phyloP scores from a whole-genome alignment of 208 protist species.

The Jaenimonas drosophilae region DNA sequence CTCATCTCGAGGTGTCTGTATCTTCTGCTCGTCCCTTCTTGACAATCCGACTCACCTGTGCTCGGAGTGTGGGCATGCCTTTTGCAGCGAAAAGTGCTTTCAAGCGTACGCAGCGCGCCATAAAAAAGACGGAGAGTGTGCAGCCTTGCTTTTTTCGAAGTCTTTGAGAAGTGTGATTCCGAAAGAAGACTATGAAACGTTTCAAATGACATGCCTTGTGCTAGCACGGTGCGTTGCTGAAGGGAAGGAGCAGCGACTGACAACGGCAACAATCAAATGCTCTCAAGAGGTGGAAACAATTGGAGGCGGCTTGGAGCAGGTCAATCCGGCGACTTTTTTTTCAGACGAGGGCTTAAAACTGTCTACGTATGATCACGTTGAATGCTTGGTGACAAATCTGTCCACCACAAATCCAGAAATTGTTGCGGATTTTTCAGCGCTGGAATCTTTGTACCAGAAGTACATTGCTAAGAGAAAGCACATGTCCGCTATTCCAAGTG shows the following conservation, averaged over 20 bases:
- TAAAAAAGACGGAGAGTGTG: slow-evolving; percentile 11
- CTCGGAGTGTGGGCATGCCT: slow-evolving; percentile 6
- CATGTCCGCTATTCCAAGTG: background rate
- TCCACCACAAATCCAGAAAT: slow-evolving; percentile 12
- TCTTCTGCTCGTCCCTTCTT: too few relatives aligned
- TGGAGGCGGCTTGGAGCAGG: slow-evolving; percentile 6
- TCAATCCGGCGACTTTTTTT: slow-evolving; percentile 11
- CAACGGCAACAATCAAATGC: background rate
- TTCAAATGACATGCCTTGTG: slow-evolving; percentile 13
- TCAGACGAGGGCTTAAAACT: too few relatives aligned
- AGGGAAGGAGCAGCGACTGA: slow-evolving; percentile 6
- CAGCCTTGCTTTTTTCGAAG: slow-evolving; percentile 10
- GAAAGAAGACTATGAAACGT: slow-evolving; percentile 18
- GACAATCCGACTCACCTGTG: slow-evolving; percentile 4
- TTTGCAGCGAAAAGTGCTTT: slow-evolving; percentile 12
- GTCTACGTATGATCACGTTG: slow-evolving; percentile 17
- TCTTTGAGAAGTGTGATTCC: slow-evolving; percentile 3
- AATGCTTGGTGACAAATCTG: slow-evolving; percentile 21
- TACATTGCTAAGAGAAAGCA: slow-evolving; percentile 12
- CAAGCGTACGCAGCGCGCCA: slow-evolving; percentile 3
- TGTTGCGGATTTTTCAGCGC: slow-evolving; percentile 10
- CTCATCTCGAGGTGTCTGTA: too few relatives aligned
- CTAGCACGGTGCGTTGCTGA: slow-evolving; percentile 13
- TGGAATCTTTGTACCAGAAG: slow-evolving; percentile 10
- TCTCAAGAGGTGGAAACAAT: slow-evolving; percentile 10